Evolutionary conservation across 2,329 filamentous ascomycete species (phyloP).

Genomic region (Xylariomycetidae sp.): DNA sequence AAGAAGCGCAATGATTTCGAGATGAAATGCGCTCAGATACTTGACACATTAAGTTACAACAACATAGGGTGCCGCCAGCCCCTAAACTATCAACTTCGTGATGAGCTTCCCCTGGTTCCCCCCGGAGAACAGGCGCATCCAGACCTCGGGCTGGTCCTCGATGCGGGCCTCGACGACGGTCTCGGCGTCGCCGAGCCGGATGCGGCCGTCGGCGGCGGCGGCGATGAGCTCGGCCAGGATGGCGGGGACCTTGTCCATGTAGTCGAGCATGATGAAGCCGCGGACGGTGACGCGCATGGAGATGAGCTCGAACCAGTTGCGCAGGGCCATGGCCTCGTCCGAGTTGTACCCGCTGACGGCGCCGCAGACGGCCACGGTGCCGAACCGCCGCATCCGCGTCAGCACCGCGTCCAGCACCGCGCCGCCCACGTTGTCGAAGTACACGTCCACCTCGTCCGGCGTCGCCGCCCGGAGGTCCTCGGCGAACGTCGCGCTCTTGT

Average conservation of each 20-base stretch:
- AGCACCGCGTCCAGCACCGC: conserved; percentile 42
- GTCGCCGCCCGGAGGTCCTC: conserved; percentile 42
- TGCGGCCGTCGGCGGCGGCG: conserved; percentile 18
- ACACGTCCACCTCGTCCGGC: conserved; percentile 45
- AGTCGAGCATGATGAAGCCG: conserved; percentile 41
- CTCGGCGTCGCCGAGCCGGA: conserved; percentile 18
- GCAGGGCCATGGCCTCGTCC: conserved; percentile 24
- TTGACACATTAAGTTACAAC: no score
- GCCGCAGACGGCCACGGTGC: conserved; percentile 38
- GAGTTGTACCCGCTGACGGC: conserved; percentile 38
- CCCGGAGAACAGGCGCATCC: conserved; percentile 23
- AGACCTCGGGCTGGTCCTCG: conserved; percentile 24
- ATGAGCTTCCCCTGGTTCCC: conserved; percentile 23
- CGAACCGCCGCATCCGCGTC: conserved; percentile 33
- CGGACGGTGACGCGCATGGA: conserved; percentile 34
- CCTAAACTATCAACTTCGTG: conserved; percentile 18
- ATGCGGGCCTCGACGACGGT: conserved; percentile 22
- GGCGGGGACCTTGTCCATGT: conserved; percentile 20
- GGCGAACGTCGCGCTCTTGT: conserved; percentile 43
- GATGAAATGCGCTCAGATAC: no score
- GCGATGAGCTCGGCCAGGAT: conserved; percentile 20
- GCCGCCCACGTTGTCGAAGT: conserved; percentile 48
- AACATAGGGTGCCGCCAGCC: no score
- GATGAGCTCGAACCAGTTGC: conserved; percentile 40
- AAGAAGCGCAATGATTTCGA: no score